A percentile compares a stretch with the other conserved stretches of the same genome.
Evolutionary conservation across 345 rosid genomes (phyloP).

Genomic region (Excoecaria agallocha): DNA sequence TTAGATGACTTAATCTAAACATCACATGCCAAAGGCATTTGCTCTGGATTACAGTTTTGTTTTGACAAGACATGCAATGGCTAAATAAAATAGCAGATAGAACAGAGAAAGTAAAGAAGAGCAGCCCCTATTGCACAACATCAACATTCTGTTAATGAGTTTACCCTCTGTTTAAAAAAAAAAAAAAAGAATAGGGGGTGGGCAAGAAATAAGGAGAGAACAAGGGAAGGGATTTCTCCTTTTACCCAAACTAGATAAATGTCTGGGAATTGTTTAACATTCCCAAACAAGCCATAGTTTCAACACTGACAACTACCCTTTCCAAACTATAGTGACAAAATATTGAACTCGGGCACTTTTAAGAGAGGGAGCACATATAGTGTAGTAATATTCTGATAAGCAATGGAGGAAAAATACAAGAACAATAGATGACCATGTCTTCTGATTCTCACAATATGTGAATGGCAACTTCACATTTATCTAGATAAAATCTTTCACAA

Average conservation of each 20-base stretch:
- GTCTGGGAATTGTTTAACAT: not conserved
- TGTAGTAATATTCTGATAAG: not conserved
- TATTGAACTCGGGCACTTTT: not conserved
- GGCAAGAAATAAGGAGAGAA: too few relatives aligned
- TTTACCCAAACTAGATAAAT: not conserved
- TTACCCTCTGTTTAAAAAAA: not conserved
- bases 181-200: not conserved
- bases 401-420: not conserved
- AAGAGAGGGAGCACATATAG: not conserved
- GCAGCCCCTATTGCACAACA: not conserved
- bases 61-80: not conserved
- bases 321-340: not conserved
- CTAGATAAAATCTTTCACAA: not conserved
- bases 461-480: not conserved
- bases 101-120: slow-evolving; percentile 6
- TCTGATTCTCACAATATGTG: not conserved
- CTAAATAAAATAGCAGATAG: not conserved
- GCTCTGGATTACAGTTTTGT: not conserved
- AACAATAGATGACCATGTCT: not conserved
- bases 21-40: not conserved
- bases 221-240: not conserved
- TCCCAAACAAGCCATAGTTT: not conserved
- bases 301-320: not conserved
- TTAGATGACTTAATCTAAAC: slow-evolving; percentile 4
- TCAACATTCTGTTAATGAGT: not conserved